A percentile compares a stretch with the other conserved stretches of the same genome.
These are phyloP conservation scores for Peronosclerospora sorghi DNA, from an alignment of 352 stramenopile genomes.

Conservation along the genomic window DNA sequence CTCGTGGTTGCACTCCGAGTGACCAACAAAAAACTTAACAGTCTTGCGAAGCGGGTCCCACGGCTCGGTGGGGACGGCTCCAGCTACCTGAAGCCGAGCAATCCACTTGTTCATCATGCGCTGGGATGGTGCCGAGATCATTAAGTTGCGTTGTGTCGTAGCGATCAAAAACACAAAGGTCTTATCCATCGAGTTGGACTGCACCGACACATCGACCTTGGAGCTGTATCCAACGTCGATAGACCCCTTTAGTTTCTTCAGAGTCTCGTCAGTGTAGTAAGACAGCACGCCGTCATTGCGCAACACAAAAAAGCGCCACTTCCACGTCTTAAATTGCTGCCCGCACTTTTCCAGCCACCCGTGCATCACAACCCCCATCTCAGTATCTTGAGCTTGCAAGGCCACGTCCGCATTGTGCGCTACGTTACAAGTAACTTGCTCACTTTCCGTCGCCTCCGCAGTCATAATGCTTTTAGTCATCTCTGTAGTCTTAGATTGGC, in stretches of 20 bases:
- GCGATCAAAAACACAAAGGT: slow-evolving; percentile 76
- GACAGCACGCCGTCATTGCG: slow-evolving; percentile 67
- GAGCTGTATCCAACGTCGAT: slow-evolving; percentile 63
- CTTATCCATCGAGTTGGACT: slow-evolving; percentile 73
- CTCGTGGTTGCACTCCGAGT: slow-evolving; percentile 62
- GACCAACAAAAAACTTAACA: slow-evolving; percentile 71
- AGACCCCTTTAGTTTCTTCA: slow-evolving; percentile 67
- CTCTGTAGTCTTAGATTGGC: slow-evolving; percentile 42
- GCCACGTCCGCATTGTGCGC: slow-evolving; percentile 28
- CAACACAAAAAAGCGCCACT: slow-evolving; percentile 83
- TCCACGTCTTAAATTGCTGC: slow-evolving; percentile 85
- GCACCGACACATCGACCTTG: slow-evolving; percentile 70
- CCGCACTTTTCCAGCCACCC: slow-evolving; percentile 84
- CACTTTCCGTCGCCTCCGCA: slow-evolving; percentile 11
- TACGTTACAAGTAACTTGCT: slow-evolving; percentile 8
- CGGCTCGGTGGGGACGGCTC: slow-evolving; percentile 46
- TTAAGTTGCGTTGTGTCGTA: slow-evolving; percentile 62
- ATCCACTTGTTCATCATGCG: slow-evolving; percentile 81
- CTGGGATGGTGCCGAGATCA: slow-evolving; percentile 69
- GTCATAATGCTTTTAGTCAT: slow-evolving; percentile 16
- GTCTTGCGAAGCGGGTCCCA: slow-evolving; percentile 76
- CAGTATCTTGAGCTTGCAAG: slow-evolving; percentile 30
- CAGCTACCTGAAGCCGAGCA: slow-evolving; percentile 52
- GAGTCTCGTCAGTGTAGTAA: slow-evolving; percentile 69
- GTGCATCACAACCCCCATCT: slow-evolving; percentile 68